phyloP scores from a whole-genome alignment of 1,139 yeast genomes.

The Hyphopichia wangnamkhiaoensis region DNA sequence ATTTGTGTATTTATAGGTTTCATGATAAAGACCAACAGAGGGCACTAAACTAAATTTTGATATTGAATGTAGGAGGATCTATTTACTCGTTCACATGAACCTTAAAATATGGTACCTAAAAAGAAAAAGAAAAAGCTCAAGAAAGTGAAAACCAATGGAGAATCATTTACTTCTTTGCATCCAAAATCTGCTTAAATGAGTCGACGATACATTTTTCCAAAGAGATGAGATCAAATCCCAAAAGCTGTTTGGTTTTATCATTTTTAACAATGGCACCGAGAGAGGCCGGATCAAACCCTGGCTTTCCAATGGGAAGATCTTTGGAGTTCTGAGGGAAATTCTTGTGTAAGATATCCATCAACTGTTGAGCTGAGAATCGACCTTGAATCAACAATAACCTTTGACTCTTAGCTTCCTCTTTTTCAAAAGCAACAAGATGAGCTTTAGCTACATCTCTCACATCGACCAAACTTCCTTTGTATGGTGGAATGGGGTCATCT shows the following conservation, averaged over 20 bases:
- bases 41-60: too few relatives aligned
- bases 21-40: too few relatives aligned
- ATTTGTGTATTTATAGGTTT: too few relatives aligned
- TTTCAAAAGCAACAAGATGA: constrained; percentile 32
- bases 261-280: constrained; percentile 11
- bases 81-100: too few relatives aligned
- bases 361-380: constrained; percentile 31
- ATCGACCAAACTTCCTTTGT: constrained; percentile 37
- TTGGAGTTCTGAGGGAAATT: constrained; percentile 25
- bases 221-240: constrained; percentile 38
- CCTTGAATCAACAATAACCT: constrained; percentile 30
- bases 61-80: too few relatives aligned
- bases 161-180: too few relatives aligned
- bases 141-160: too few relatives aligned
- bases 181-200: constrained; percentile 38
- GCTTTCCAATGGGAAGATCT: constrained; percentile 28
- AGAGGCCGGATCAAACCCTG: too few relatives aligned
- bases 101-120: too few relatives aligned
- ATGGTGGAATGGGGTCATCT: constrained; percentile 20
- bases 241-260: constrained; percentile 27
- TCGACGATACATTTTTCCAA: constrained; percentile 41
- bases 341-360: constrained; percentile 32
- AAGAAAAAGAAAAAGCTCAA: too few relatives aligned
- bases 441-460: constrained; percentile 43
- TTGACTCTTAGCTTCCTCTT: constrained; percentile 21